Percentiles rank a stretch among this genome's conserved stretches.
Conservation (phyloP, 2,329 filamentous ascomycete genomes). For the Canariomyces notabilis region DNA sequence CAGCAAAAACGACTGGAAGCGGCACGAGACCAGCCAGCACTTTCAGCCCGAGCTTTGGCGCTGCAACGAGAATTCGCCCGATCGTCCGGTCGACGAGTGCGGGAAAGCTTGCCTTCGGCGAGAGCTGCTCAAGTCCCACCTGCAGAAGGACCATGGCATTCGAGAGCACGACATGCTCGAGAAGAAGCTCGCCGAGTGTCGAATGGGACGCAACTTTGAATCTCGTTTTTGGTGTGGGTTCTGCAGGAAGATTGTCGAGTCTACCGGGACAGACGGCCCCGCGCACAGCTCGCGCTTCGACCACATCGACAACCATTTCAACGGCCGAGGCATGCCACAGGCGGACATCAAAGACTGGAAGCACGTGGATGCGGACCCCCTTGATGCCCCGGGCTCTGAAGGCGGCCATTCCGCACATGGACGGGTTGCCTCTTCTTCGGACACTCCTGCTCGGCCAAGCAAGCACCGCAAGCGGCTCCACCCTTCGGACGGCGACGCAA, state of each 20-base stretch:
- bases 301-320: constrained; percentile 72
- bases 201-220: constrained; percentile 60
- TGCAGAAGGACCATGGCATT: constrained; percentile 47
- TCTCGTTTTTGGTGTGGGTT: constrained; percentile 84
- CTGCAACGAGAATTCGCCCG: constrained; percentile 45
- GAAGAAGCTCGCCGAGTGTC: constrained; percentile 46
- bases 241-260: constrained; percentile 54
- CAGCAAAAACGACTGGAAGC: constrained; percentile 93
- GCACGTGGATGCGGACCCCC: constrained; percentile 30
- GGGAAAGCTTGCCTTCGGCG: constrained; percentile 53
- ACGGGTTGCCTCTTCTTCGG: too few species aligned
- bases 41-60: constrained; percentile 66
- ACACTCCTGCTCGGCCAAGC: too few species aligned
- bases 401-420: too few species aligned
- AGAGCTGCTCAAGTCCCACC: constrained; percentile 57
- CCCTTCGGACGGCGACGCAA: not conserved
- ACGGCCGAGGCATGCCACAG: constrained; percentile 40
- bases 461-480: not conserved
- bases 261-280: constrained; percentile 44
- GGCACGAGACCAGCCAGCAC: constrained; percentile 80
- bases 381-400: not conserved
- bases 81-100: constrained; percentile 38
- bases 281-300: constrained; percentile 51
- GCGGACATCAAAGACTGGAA: constrained; percentile 54
- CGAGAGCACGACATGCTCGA: constrained; percentile 32